These are phyloP conservation scores for bread wheat (Triticum aestivum) DNA, from an alignment of 176 grass and related monocot genomes.

Conservation along the genomic window DNA sequence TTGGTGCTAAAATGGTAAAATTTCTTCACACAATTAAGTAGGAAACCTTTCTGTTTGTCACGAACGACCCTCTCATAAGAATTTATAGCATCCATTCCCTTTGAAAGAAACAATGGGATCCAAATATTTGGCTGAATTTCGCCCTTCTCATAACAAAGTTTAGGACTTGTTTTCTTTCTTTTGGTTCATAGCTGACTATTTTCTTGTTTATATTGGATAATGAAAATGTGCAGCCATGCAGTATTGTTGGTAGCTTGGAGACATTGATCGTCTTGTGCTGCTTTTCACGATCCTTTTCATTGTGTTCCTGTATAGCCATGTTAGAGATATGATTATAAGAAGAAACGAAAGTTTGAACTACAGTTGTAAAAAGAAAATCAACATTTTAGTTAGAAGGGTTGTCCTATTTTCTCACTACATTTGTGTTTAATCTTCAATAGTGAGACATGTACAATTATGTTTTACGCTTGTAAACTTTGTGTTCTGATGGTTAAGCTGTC, in stretches of 20 bases:
- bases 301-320: constrained; percentile 4
- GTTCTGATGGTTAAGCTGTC: constrained; percentile 20
- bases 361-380: not conserved
- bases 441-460: not conserved
- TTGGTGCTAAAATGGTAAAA: constrained; percentile 95
- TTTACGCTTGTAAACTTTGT: not conserved
- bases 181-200: constrained; percentile 5
- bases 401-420: constrained; percentile 5
- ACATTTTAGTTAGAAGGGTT: not conserved
- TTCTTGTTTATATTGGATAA: constrained; percentile 25
- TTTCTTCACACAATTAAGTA: not conserved
- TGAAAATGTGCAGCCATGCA: constrained; percentile 7
- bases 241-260: constrained; percentile 12
- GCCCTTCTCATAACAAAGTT: constrained; percentile 1
- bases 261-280: constrained; percentile 16
- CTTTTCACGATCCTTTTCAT: not conserved
- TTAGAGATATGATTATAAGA: constrained; percentile 22
- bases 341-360: not conserved
- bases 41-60: not conserved
- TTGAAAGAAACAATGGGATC: not conserved
- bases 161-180: constrained; percentile 1
- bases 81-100: not conserved
- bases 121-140: not conserved
- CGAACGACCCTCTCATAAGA: not conserved
- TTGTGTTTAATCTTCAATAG: constrained; percentile 4